Base-by-base conservation (phyloP, 371 early-diverging fungal genomes). In the Mucor piriformis region DNA sequence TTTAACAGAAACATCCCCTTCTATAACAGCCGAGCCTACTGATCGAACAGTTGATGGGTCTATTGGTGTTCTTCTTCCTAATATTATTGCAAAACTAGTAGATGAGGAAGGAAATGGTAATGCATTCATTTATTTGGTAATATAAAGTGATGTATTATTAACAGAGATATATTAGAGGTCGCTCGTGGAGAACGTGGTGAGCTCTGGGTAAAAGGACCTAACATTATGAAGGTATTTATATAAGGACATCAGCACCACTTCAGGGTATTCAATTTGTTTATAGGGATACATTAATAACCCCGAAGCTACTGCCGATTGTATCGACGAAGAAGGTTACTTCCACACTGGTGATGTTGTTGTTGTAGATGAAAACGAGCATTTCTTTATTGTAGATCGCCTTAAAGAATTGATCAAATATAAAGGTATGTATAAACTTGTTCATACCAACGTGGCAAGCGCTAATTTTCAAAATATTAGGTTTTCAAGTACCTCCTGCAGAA, bases 271-370 rank as follows among this genome's bases (percentile, higher is more conserved):
- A 24, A 81, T 85, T 83, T 53, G 4, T 40, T 37, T 53, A 1
- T 59, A 81, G 62, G 89, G 88, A 0, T 88, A 91, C 49, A 70
- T 84, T 20, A 84, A 88, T 54, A 86, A 86, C 49, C 74, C 78
- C 16, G 60, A 87, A 51, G 92, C 90, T 1, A 92, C 92, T 0
- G 66, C 66, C 7, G 85, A 78, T 0, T 68, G 80, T 7, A 81
- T 88, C 16, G 87, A 88, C 57, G 50, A 55, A 4, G 64, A 87
- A 3, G 85, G 84, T 0, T 95, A 84, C 69, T 70, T 93, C 38
- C 92, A 89, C 53, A 92, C 92, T 0, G 95, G 93, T 13, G 96
- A 96, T 65, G 70, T 95, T 40, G 94, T 82, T 3, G 55, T 81
- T 10, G 73, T 87, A 0, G 87, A 89, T 60, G 57, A 68, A 13